Evolutionary conservation across 345 rosid genomes (phyloP), one percentile per base, ranked within the genome.

Genomic region (Cardamine resedifolia): DNA sequence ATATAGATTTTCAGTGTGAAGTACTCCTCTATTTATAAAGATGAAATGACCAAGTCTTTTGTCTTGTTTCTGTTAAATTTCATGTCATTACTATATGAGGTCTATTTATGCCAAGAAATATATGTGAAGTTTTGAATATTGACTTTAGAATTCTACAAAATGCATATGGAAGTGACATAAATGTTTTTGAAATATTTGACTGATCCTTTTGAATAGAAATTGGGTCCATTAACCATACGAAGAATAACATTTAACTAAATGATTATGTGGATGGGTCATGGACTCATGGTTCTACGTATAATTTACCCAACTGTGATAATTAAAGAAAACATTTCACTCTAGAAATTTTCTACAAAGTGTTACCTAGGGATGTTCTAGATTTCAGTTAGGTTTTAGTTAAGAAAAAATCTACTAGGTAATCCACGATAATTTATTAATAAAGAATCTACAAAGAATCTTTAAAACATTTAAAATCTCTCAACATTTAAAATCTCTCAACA

Each of bases 1-100:
- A 61, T 39, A 61, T 48, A 8, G 10, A 14, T 50, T 21, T 23
- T 49, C 1, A 16, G 21, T 8, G 27, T n/a, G 30, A 48, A 36
- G 30, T 53, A 48, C 27, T 58, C 48, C 38, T 49, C 6, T 58
- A 45, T 64, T 4, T 70, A 47, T 47, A 70, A 5, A 58, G 19
- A 48, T 10, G 20, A 58, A 31, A 47, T 2, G 27, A 58, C 48
- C 48, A 58, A 49, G 14, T 31, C 16, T 44, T 64, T 21, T 21
- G 11, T 70, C 47, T 58, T 58, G 4, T 12, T 12, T 64, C 11
- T 43, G 3, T 26, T 64, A 9, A 41, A 45, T 45, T 55, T 26
- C 10, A 26, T 51, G 36, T 10, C 10, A n/a, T 26, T 51, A 30
- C 20, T 39, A 8, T 39, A 8, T 27, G 31, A 58, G 7, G 7